Evolutionary conservation across 192 early-diverging fungal species (phyloP), one percentile per base, ranked within the genome.

Genomic region (Podila epicladia): DNA sequence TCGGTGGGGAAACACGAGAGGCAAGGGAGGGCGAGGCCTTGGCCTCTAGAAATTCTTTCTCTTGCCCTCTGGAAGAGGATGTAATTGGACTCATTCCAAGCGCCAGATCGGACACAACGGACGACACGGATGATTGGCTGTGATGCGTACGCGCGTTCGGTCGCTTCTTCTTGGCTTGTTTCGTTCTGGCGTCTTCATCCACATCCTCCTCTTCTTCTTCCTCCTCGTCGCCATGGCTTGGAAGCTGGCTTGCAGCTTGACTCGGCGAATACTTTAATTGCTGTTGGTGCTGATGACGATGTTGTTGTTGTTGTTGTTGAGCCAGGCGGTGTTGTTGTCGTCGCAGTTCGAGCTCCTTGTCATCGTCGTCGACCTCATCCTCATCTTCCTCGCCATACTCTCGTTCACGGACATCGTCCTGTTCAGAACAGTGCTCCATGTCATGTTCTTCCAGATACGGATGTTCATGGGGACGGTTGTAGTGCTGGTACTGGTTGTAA

Each of bases 371-470:
- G 33, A 71, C 70, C 8, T 69, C 62, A 22, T 79, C 69, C 0
- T 78, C 68, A 11, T 78, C 68, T 17, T 66, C 75, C 15, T 72
- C 76, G 1, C 67, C 76, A 55, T 72, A 60, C 41, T 79, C 76
- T 9, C 76, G 58, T 9, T 71, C 76, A n/a, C 65, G 69, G 45
- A 79, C 65, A 69, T 79, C 76, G 59, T 79, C 76, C 33, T 79
- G 76, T 38, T 79, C 76, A 13, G 76, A 79, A 24, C 76, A 79
- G 22, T 79, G 76, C 61, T 79, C 76, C 76, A 79, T 79, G 45
- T 72, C 76, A 32, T 79, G 76, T 3, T 72, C 76, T 12, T 79
- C 76, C 4, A 53, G 59, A 55, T 72, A 62, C 48, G 58, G 69
- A 19, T 37, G 58, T 13, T n/a, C n/a, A 58, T 68, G 32, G 19